Percentiles rank a stretch among this genome's conserved stretches.
Conservation (phyloP, 352 stramenopile species). For the Bremia lactucae region DNA sequence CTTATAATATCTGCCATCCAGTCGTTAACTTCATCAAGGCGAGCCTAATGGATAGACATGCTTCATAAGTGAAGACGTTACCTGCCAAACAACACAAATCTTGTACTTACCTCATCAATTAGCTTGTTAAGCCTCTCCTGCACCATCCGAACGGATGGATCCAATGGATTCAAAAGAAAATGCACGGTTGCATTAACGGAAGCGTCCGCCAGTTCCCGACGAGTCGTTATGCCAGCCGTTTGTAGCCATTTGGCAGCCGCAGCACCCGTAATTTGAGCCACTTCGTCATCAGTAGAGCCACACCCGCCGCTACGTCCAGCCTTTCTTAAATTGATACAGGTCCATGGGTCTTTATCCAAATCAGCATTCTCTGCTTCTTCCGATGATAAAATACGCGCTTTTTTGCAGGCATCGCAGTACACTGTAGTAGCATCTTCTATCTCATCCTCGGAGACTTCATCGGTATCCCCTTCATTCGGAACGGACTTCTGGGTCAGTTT, state of each 20-base stretch:
- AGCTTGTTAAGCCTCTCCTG: constrained; percentile 38
- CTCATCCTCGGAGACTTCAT: constrained; percentile 45
- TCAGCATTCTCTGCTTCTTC: constrained; percentile 25
- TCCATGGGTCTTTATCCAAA: constrained; percentile 40
- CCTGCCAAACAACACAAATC: too few relatives aligned
- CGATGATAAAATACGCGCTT: constrained; percentile 56
- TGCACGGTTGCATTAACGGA: constrained; percentile 17
- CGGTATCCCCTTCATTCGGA: constrained; percentile 38
- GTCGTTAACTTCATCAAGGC: constrained; percentile 74
- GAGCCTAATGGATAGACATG: constrained; percentile 27
- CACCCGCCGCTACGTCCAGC: constrained; percentile 31
- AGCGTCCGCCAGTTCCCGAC: constrained; percentile 48
- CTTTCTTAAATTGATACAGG: constrained; percentile 31
- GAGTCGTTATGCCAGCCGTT: constrained; percentile 36
- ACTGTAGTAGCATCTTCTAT: constrained; percentile 57
- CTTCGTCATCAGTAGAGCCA: constrained; percentile 59
- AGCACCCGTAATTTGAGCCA: constrained; percentile 44
- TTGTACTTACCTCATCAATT: constrained; percentile 51
- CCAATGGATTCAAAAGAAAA: constrained; percentile 23
- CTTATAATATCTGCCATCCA: constrained; percentile 60
- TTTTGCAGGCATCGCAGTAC: constrained; percentile 74
- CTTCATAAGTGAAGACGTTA: background rate
- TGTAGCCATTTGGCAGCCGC: constrained; percentile 35
- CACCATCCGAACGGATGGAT: constrained; percentile 27
- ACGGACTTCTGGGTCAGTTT: constrained; percentile 20